Evolutionary conservation across 495 filamentous ascomycete genomes (phyloP).

Genomic region (Xylaria curta): DNA sequence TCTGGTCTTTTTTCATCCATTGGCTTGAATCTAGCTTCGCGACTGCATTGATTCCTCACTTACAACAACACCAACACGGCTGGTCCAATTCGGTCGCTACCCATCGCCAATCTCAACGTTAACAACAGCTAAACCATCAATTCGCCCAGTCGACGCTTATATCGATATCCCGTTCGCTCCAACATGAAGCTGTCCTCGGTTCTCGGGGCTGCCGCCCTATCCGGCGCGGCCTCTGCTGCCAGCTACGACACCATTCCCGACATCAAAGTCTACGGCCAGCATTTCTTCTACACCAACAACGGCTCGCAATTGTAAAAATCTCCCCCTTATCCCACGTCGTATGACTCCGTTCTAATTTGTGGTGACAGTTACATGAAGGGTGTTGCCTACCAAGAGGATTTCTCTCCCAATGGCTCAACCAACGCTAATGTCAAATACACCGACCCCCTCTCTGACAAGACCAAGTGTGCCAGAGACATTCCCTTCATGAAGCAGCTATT

Average conservation of each 20-base stretch:
- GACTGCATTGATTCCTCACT: conserved; percentile 4
- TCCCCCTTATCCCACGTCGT: neutral
- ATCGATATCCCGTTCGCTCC: conserved; percentile 10
- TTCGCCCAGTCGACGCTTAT: neutral
- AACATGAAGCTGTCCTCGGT: conserved; percentile 38
- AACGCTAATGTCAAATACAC: conserved; percentile 50
- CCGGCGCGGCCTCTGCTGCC: conserved; percentile 32
- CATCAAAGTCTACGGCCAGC: conserved; percentile 40
- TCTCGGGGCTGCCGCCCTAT: conserved; percentile 37
- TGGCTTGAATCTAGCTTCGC: neutral
- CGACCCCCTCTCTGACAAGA: conserved; percentile 74
- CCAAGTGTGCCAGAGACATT: conserved; percentile 79
- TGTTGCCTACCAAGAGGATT: conserved; percentile 81
- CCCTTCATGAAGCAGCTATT: conserved; percentile 74
- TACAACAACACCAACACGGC: neutral
- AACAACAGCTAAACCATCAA: neutral
- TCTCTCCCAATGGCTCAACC: conserved; percentile 47
- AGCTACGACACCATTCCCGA: conserved; percentile 38
- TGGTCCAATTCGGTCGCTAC: conserved; percentile 17
- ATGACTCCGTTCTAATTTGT: neutral
- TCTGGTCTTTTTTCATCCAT: conserved; percentile 8
- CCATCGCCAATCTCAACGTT: neutral
- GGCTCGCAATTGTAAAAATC: conserved; percentile 42
- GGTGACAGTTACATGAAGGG: conserved; percentile 68
- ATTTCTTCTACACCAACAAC: conserved; percentile 45